These are phyloP conservation scores for Silene conica DNA, from an alignment of 148 eudicot genomes.

Conservation along the genomic window DNA sequence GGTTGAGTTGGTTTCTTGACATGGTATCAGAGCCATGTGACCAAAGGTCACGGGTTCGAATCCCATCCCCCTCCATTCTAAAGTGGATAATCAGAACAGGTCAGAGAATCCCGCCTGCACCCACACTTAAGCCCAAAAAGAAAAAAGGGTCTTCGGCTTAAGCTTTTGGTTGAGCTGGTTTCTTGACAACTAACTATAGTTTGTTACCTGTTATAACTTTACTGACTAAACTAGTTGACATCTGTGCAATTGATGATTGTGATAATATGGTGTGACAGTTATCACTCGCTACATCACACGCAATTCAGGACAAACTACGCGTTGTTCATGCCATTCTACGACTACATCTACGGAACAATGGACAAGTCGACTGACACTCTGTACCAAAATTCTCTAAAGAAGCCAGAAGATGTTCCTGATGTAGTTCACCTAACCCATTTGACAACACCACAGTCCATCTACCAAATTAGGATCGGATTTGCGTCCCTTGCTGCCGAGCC, in stretches of 20 bases:
- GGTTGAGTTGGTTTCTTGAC: too few species aligned
- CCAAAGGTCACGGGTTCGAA: too few species aligned
- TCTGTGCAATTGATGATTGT: neutral
- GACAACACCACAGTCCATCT: constrained; percentile 75
- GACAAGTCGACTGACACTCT: constrained; percentile 51
- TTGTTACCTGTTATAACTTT: too few species aligned
- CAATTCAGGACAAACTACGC: constrained; percentile 79
- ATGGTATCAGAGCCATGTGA: too few species aligned
- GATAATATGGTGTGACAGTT: constrained; percentile 34
- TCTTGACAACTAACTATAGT: too few species aligned
- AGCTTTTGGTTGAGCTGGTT: too few species aligned
- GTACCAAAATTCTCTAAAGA: constrained; percentile 44
- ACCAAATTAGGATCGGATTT: constrained; percentile 66
- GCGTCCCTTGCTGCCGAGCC: constrained; percentile 65
- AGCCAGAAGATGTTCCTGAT: constrained; percentile 46
- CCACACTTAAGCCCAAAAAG: too few species aligned
- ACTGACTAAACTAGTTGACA: too few species aligned
- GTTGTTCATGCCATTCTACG: constrained; percentile 84
- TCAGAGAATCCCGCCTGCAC: too few species aligned
- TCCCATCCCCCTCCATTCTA: too few species aligned
- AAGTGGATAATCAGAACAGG: too few species aligned
- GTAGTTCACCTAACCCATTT: constrained; percentile 73
- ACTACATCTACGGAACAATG: constrained; percentile 60
- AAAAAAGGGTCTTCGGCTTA: too few species aligned
- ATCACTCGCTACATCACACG: constrained; percentile 82